Percentiles rank a stretch among this genome's conserved stretches.
These are phyloP conservation scores for Tuber indicum DNA, from an alignment of 495 filamentous ascomycete species.

Conservation along the genomic window DNA sequence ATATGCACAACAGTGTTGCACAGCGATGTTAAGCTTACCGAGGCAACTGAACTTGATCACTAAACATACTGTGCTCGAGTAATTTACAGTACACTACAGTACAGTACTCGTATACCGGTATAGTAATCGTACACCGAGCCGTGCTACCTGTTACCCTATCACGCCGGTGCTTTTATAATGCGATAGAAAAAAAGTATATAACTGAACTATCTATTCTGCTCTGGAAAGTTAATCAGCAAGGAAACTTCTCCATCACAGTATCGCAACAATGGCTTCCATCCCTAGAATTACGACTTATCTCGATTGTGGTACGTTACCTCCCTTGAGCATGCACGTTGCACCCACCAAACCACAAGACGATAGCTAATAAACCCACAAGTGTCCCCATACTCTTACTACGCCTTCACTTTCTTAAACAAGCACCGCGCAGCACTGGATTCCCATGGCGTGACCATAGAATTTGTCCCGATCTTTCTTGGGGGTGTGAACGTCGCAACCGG, in stretches of 20 bases:
- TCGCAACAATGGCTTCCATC: constrained; percentile 14
- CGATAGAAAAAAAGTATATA: neutral
- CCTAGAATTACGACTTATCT: constrained; percentile 57
- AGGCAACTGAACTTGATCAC: neutral
- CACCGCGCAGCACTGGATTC: constrained; percentile 51
- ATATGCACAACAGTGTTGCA: neutral
- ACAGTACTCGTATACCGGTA: no score
- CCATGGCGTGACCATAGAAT: constrained; percentile 60
- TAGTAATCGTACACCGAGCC: neutral
- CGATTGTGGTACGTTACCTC: constrained; percentile 49
- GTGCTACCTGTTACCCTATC: neutral
- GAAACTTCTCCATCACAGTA: neutral
- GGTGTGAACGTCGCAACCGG: constrained; percentile 60
- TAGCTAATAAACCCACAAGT: constrained; percentile 44
- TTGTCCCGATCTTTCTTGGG: constrained; percentile 66
- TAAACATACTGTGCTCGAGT: neutral
- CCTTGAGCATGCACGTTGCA: neutral
- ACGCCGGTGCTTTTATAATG: neutral
- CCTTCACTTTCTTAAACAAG: constrained; percentile 53
- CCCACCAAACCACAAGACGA: constrained; percentile 31
- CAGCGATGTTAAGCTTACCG: neutral
- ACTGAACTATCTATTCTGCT: neutral
- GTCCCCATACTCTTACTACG: constrained; percentile 64
- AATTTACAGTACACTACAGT: no score
- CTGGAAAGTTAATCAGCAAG: neutral